Evolutionary conservation across 352 stramenopile species (phyloP), one percentile per base, ranked within the genome.

Genomic region (Phytophthora vignae): DNA sequence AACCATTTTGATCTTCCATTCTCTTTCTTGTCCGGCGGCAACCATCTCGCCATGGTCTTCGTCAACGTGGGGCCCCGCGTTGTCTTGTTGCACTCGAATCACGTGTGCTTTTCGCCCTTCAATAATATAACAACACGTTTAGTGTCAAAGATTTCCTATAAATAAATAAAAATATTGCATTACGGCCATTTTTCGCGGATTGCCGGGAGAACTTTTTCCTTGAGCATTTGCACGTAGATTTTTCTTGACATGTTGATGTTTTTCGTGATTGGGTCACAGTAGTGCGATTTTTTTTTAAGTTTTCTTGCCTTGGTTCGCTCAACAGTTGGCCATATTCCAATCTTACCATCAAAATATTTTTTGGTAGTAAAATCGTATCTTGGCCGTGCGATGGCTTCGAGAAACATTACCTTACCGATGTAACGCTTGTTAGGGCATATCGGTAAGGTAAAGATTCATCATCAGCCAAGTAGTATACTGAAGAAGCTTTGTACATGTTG

Each of bases 321-420:
- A 14, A 65, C 21, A 38, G 65, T 60, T 42, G 55, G 25, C 63
- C 69, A 72, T 10, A 65, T 67, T 4, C 57, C 58, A 36, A 76
- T 54, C 46, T 74, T 76, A 6, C 69, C 56, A 40, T 76, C 53
- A 55, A 65, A 69, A 57, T 21, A 2, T 55, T 52, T 10, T 58
- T 55, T 64, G 49, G 29, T 48, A 46, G 22, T 46, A 25, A 56
- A 65, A 50, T 64, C 22, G 38, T 66, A 69, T 15, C 60, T 48
- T 6, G 64, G 58, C 14, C 57, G 27, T 19, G 64, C 53, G n/a
- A 77, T 55, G 11, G 69, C 69, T 15, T 40, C 50, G 0, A 77
- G 31, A 48, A 69, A 17, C n/a, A n/a, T n/a, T n/a, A n/a, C n/a
- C n/a, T n/a, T n/a, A n/a, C n/a, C n/a, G n/a, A n/a, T n/a, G n/a